These are phyloP conservation scores for Batkoa obscura DNA, from an alignment of 371 early-diverging fungal genomes.

Conservation along the genomic window DNA sequence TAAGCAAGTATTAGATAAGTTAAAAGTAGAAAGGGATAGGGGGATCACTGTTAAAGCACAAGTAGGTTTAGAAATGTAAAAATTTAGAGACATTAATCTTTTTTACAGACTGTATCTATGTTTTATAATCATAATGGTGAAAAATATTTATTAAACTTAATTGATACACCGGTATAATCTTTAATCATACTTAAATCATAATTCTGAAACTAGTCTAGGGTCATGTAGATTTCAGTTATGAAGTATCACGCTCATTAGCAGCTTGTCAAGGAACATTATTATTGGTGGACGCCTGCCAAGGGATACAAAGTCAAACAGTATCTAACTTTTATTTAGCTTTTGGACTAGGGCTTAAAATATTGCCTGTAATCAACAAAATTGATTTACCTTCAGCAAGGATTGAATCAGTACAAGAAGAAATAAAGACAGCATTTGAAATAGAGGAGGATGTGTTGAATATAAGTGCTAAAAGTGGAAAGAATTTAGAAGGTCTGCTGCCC, in stretches of 20 bases:
- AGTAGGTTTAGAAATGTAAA: conserved; percentile 18
- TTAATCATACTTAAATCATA: neutral
- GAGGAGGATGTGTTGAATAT: conserved; percentile 36
- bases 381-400: conserved; percentile 84
- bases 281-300: conserved; percentile 80
- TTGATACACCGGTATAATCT: conserved; percentile 65
- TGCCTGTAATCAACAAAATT: conserved; percentile 90
- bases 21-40: conserved; percentile 84
- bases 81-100: neutral
- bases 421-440: conserved; percentile 75
- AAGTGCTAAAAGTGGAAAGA: conserved; percentile 77
- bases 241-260: conserved; percentile 77
- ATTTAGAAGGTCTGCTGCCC: conserved; percentile 53
- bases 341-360: conserved; percentile 60
- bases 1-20: conserved; percentile 85
- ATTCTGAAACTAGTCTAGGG: conserved; percentile 18
- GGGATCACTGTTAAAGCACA: conserved; percentile 97
- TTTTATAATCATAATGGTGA: conserved; percentile 53
- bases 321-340: conserved; percentile 92
- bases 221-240: conserved; percentile 70
- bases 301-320: conserved; percentile 87
- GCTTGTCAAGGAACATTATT: conserved; percentile 81
- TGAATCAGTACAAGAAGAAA: conserved; percentile 48
- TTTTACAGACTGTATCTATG: conserved; percentile 65
- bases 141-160: conserved; percentile 61